Evolutionary conservation across 805 yeast species (phyloP), one percentile per base, ranked within the genome.

Genomic region (Starmerella lactis-condensi): DNA sequence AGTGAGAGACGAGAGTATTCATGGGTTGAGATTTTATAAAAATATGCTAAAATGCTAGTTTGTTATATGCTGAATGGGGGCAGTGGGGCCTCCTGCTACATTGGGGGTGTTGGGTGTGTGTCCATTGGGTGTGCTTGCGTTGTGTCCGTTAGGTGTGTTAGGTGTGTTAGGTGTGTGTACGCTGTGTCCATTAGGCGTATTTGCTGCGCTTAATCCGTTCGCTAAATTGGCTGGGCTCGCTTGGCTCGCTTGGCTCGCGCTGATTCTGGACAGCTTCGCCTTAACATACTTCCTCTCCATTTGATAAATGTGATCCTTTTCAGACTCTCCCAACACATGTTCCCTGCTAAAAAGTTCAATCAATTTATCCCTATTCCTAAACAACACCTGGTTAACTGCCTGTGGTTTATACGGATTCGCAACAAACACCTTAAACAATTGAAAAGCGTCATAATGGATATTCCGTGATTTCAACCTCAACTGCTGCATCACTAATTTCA

Each of bases 381-480:
- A 67, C 41, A 89, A 60, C 14, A 85, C 76, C 52, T 85, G 94
- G 32, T 66, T 56, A 2, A 89, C 71, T 6, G 74, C 69, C 50
- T 74, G 81, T 2, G 81, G 63, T 51, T 83, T 83, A 40, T 75
- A 72, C 4, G 98, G 98, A 53, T 89, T 89, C 4, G 94, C 96
- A n/a, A 82, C 82, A 54, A 89, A 81, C 24, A 83, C 76, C 56
- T 85, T 89, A 59, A 89, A 85, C 23, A 85, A 75, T 42, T 89
- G 83, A 49, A 89, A 89, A 4, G 93, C 82, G 52, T 89, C 96
- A 33, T 69, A 54, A 50, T 83, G 94, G 36, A 89, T 64, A 52
- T 83, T 83, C 48, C 75, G 77, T 40, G 91, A 79, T 54, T 75
- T 77, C 52, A 85, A 95, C 36, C 89, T 73, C 40, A 89, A 58